phyloP scores from a whole-genome alignment of 2,329 filamentous ascomycete genomes.

The Karstenula rhodostoma region DNA sequence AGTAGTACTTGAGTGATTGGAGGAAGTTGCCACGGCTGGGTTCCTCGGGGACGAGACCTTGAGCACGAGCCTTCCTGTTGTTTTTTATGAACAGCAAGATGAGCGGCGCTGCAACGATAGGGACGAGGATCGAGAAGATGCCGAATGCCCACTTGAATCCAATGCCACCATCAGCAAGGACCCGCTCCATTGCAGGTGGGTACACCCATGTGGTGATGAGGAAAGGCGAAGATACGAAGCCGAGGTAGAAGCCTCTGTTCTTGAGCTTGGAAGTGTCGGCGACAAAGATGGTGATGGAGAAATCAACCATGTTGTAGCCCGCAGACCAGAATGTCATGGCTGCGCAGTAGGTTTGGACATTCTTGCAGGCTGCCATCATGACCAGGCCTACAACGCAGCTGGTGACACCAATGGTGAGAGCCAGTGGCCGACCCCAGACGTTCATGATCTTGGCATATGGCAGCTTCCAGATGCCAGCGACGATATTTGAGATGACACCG shows the following conservation, averaged over 20 bases:
- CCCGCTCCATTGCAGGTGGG: conserved; percentile 38
- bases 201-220: conserved; percentile 44
- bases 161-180: conserved; percentile 57
- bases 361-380: conserved; percentile 71
- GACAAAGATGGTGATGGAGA: conserved; percentile 71
- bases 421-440: conserved; percentile 53
- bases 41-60: conserved; percentile 59
- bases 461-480: conserved; percentile 51
- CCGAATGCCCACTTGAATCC: conserved; percentile 74
- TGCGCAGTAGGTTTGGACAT: conserved; percentile 69
- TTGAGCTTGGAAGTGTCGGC: conserved; percentile 72
- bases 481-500: conserved; percentile 48
- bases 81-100: conserved; percentile 65
- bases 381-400: conserved; percentile 58
- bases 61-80: conserved; percentile 66
- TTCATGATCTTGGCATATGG: conserved; percentile 55
- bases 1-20: conserved; percentile 63
- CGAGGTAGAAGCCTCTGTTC: conserved; percentile 69
- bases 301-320: conserved; percentile 67
- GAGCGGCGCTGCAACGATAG: conserved; percentile 68
- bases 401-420: conserved; percentile 45
- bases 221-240: conserved; percentile 50
- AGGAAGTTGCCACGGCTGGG: conserved; percentile 57
- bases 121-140: conserved; percentile 70
- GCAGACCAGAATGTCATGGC: conserved; percentile 73